Evolutionary conservation across 352 stramenopile species (phyloP).

Genomic region (Ophiocytium majus): DNA sequence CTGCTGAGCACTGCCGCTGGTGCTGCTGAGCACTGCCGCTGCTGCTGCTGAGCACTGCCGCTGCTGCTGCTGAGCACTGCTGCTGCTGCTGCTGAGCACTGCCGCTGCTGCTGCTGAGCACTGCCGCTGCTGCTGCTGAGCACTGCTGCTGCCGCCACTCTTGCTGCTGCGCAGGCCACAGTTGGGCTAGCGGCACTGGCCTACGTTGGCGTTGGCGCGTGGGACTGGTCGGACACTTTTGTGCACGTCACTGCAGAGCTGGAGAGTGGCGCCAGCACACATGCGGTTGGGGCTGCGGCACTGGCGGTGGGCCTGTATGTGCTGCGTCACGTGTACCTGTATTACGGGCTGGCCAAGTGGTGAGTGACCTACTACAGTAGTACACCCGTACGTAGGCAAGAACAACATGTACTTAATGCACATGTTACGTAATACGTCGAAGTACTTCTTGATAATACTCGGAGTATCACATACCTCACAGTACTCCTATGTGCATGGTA

Average conservation of each 20-base stretch:
- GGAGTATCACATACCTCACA: no score
- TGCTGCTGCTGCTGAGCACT: neutral
- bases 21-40: neutral
- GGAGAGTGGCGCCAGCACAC: neutral
- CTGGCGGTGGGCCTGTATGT: slow-evolving; percentile 32
- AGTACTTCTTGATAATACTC: no score
- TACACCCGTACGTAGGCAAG: no score
- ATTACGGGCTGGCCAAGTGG: slow-evolving; percentile 51
- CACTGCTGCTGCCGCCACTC: no score
- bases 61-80: neutral
- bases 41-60: neutral
- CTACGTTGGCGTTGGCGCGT: slow-evolving; percentile 43
- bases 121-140: neutral
- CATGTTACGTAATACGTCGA: no score
- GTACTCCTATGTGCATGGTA: no score
- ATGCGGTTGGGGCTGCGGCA: neutral
- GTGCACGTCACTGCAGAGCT: slow-evolving; percentile 24
- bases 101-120: neutral
- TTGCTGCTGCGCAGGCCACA: neutral
- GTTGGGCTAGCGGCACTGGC: slow-evolving; percentile 27
- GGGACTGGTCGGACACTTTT: slow-evolving; percentile 49
- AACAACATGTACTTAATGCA: no score
- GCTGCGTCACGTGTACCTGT: slow-evolving; percentile 41
- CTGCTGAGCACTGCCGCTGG: neutral
- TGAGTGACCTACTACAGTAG: no score